Base-by-base conservation (phyloP, 2,329 filamentous ascomycete genomes). In the Diaporthe caulivora region DNA sequence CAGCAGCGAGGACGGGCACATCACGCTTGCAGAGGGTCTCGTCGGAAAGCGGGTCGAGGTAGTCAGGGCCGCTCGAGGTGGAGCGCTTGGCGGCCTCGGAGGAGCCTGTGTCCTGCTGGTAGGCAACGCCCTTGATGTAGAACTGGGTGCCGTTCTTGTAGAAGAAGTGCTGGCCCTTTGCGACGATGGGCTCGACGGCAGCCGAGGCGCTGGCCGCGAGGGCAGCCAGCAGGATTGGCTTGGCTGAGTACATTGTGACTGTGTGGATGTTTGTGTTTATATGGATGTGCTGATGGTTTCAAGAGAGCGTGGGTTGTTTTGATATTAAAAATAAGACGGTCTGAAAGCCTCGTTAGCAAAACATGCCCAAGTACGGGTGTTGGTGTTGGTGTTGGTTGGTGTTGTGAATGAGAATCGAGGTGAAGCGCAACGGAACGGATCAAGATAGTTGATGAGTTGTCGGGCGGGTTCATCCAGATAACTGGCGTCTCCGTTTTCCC, bases 61-160 rank as follows among this genome's bases (percentile, higher is more conserved):
- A 98, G 75, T 87, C 87, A 72, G 83, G 82, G 74, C 58, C 40
- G 58, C 80, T 82, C 42, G 82, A 83, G 49, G 85, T 86, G 72
- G 47, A 37, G 75, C 91, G 89, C 69, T 87, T 88, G 69, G 89
- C 86, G 24, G 72, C 72, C 70, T 74, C 68, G 17, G 71, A 73
- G 15, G 71, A 67, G 76, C 87, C 87, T 77, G 87, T 87, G 79
- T 96, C 94, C 86, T 95, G 91, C 87, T 99, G 97, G 86, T 99
- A 99, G 78, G 97, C 97, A 78, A 99, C 88, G 86, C 97, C 97
- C 84, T 93, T 94, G 84, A 98, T 94, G 88, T 92, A 97, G 85
- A 89, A 89, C 79, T 89, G 86, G 24, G 87, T 89, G 76, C 87
- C 87, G 79, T 92, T 93, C 83, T 94, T 89, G 87, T 93, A 95